Evolutionary conservation across 2,329 filamentous ascomycete species (phyloP).

Genomic region (Mycosphaerella arachidis): DNA sequence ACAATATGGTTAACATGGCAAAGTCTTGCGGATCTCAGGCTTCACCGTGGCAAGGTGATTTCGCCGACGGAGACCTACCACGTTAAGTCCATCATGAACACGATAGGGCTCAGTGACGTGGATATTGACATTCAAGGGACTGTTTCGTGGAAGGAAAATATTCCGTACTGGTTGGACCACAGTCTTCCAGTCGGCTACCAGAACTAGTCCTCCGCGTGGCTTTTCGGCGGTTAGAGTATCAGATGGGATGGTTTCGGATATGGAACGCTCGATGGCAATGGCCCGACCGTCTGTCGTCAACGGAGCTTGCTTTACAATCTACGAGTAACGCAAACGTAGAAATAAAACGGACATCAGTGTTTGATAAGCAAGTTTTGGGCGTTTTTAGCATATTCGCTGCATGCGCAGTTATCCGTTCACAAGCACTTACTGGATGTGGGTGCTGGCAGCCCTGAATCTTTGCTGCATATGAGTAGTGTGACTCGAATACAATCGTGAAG

Average conservation of each 20-base stretch:
- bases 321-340: too few species aligned
- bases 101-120: constrained; percentile 43
- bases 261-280: constrained; percentile 57
- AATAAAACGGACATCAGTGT: too few species aligned
- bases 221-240: constrained; percentile 52
- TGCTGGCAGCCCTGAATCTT: too few species aligned
- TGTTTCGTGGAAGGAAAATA: constrained; percentile 41
- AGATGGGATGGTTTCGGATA: constrained; percentile 46
- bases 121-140: constrained; percentile 48
- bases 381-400: too few species aligned
- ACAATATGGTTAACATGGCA: neutral
- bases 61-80: constrained; percentile 16
- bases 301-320: too few species aligned
- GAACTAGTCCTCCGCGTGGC: constrained; percentile 53
- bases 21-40: constrained; percentile 43
- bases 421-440: too few species aligned
- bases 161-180: constrained; percentile 50
- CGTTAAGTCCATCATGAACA: constrained; percentile 48
- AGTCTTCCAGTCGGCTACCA: constrained; percentile 52
- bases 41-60: constrained; percentile 10
- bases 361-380: too few species aligned
- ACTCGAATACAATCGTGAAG: too few species aligned
- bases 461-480: too few species aligned
- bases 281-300: too few species aligned
- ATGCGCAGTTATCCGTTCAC: too few species aligned